Base-by-base conservation (phyloP, 768 basidiomycete genomes). In the Leccinum fibrillosum region DNA sequence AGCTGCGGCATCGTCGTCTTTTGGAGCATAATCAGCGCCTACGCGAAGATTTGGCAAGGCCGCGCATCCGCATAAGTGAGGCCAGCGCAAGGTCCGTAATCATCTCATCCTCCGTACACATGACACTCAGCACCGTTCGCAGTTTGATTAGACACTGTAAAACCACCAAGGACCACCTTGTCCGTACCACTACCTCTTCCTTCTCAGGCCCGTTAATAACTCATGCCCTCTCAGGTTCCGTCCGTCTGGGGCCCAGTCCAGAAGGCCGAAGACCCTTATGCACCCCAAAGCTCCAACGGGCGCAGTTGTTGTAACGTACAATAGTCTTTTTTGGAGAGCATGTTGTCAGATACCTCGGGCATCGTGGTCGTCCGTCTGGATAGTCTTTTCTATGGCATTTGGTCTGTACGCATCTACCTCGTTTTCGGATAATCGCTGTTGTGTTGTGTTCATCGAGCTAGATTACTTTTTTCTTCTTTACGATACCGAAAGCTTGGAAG, bases 231-330 rank as follows among this genome's bases (percentile, higher is more conserved):
- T 23, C 67, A 94, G 90, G 89, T 96, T 51, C 94, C 95, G 25
- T 94, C 91, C 19, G 92, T 99, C 1, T 99, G 97, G 97, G 97
- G 97, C 10, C 88, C 92, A 23, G 87, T 96, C n/a, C 86, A 85
- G 62, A 91, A 90, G 69, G 85, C 85, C 45, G 92, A 96, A 58
- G 96, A 99, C 71, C 96, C 96, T 50, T 98, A 94, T 68, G 89
- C 88, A 25, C 90, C 88, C 54, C 85, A 84, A 70, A 75, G 79
- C 56, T 67, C 81, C 76, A 53, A 81, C n/a, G 77, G 63, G 63
- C 67, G 66, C 57, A 78, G 61, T 52, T 86, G 85, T 59, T 89
- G 86, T 75, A 78, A 77, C 26, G 74, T 89, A 62, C 86, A 87
- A 77, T 88, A 66, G 74, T 42, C 34, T 50, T 19, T 10, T 26